Base-by-base conservation (phyloP, 805 yeast genomes). In the Pichia nanzhaoensis region DNA sequence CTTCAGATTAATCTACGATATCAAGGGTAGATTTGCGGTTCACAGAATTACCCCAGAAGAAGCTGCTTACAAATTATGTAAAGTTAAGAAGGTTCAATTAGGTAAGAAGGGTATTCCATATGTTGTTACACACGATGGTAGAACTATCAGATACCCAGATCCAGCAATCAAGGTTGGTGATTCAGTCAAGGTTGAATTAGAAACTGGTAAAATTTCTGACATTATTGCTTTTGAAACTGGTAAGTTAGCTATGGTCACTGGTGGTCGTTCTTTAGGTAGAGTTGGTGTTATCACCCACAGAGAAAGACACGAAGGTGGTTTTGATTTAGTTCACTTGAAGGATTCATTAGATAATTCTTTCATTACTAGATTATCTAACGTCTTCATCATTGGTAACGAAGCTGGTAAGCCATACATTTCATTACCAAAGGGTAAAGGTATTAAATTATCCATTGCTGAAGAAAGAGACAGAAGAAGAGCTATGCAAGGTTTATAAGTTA, bases 21-120 rank as follows among this genome's bases (percentile, higher is more conserved):
- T 88, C 71, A 91, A 91, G 81, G 99, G 98, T 76, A 90, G 96
- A 79, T 91, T 90, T 66, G 93, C 99, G 67, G 95, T 91, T 66
- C 99, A 91, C 95, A 89, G 99, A 79, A 91, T 91, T 77, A 86
- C 96, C 60, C 93, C 88, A 60, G 98, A 91, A 75, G 99, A 91
- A 80, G 96, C 96, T 65, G 71, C 90, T 61, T 91, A 93, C 93
- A 91, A 91, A 78, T 84, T 91, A 69, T 97, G 87, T 68, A 91
- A 90, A 80, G 98, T 91, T 65, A 93, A 88, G 85, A 88, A 85
- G 74, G 96, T 91, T 58, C 95, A 88, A 78, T 80, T 90, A 70
- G 98, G 99, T 74, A 93, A 91, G 85, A 88, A 82, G 78, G 96
- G 96, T 69, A 80, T 91, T 65, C 99, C 99, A 68, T 91, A 87